A percentile compares a stretch with the other conserved stretches of the same genome.
These are phyloP conservation scores for Tolypocladium endophyticum DNA, from an alignment of 2,329 filamentous ascomycete genomes.

Conservation along the genomic window DNA sequence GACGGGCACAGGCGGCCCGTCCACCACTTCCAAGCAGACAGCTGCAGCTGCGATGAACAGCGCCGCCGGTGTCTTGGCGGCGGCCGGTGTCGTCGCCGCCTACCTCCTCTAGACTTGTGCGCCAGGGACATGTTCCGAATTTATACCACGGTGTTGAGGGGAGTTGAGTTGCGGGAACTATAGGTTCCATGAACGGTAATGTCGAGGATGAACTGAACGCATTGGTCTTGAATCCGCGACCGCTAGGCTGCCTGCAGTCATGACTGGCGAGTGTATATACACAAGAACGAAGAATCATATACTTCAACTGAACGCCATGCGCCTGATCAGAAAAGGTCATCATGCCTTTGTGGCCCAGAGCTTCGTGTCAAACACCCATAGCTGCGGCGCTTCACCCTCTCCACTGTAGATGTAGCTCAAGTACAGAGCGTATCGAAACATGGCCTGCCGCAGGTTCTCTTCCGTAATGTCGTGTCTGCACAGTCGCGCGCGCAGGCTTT, in stretches of 20 bases:
- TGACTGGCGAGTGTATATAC: background rate
- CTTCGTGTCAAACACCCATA: constrained; percentile 18
- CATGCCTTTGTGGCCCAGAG: constrained; percentile 5
- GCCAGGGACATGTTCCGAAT: background rate
- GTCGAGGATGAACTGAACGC: background rate
- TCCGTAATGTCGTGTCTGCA: constrained; percentile 12
- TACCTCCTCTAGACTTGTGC: constrained; percentile 26
- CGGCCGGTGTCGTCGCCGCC: constrained; percentile 26
- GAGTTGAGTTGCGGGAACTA: background rate
- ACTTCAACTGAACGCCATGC: background rate
- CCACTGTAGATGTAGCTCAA: constrained; percentile 19
- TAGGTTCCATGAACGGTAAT: background rate
- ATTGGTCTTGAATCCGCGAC: background rate
- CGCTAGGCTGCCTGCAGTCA: background rate
- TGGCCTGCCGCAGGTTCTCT: constrained; percentile 11
- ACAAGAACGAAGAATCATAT: background rate
- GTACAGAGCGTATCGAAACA: constrained; percentile 25
- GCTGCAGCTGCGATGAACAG: constrained; percentile 18
- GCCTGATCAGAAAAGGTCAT: background rate
- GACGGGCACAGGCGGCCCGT: background rate
- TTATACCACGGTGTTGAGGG: background rate
- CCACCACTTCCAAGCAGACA: constrained; percentile 7
- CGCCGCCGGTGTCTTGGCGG: constrained; percentile 18
- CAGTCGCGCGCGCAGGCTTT: constrained; percentile 6
- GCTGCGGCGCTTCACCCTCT: constrained; percentile 14